Evolutionary conservation across 495 filamentous ascomycete species (phyloP).

Genomic region (Xanthoparmelia taractica): DNA sequence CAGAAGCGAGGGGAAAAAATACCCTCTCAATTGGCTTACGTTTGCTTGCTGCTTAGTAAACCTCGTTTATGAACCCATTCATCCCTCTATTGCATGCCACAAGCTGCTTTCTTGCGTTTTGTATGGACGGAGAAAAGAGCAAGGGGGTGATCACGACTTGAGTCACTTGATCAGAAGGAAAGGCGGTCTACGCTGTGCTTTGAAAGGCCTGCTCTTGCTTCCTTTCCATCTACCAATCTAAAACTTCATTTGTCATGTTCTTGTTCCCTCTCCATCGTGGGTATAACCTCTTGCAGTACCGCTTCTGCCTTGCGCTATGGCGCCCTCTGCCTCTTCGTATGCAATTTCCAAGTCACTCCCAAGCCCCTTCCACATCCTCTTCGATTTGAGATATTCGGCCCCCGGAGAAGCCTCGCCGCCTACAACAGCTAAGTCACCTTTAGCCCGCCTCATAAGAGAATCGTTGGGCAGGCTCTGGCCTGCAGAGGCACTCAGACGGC

Average conservation of each 20-base stretch:
- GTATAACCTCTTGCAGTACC: slow-evolving; percentile 88
- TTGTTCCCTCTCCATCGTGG: slow-evolving; percentile 33
- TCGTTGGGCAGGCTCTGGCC: slow-evolving; percentile 29
- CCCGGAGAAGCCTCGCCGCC: slow-evolving; percentile 82
- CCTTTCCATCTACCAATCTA: not conserved
- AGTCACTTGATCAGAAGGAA: no score
- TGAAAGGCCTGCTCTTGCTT: not conserved
- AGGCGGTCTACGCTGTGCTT: no score
- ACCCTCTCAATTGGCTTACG: not conserved
- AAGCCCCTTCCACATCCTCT: slow-evolving; percentile 84
- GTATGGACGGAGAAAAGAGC: not conserved
- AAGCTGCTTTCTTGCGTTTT: not conserved
- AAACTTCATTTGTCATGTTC: not conserved
- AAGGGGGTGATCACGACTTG: no score
- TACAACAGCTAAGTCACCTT: slow-evolving; percentile 63
- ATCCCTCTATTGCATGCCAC: not conserved
- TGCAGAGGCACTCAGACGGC: slow-evolving; percentile 32
- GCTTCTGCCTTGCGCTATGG: slow-evolving; percentile 73
- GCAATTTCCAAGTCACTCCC: slow-evolving; percentile 74
- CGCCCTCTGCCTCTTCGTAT: slow-evolving; percentile 56
- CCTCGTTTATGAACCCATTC: no score
- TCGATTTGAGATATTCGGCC: slow-evolving; percentile 74
- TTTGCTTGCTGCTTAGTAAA: no score
- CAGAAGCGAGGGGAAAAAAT: not conserved
- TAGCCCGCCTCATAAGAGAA: slow-evolving; percentile 53